These are phyloP conservation scores for Plasmodium cynomolgi DNA, from an alignment of 169 alveolate species.

Conservation along the genomic window DNA sequence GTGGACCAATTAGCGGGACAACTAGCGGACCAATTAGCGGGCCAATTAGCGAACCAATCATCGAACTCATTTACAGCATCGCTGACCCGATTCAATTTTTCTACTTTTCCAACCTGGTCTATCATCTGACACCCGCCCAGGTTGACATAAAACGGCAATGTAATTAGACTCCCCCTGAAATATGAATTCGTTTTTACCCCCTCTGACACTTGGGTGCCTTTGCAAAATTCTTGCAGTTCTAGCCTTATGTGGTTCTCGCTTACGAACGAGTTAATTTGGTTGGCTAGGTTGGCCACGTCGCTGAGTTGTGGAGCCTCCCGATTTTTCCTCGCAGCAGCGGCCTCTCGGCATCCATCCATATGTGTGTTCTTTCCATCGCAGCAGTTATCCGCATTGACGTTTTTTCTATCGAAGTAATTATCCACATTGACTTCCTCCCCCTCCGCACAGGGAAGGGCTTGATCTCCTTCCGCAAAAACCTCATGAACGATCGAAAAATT, in stretches of 20 bases:
- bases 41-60: neutral
- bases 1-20: neutral
- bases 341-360: neutral
- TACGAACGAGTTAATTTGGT: slow-evolving; percentile 1
- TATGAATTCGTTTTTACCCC: neutral
- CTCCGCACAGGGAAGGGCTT: neutral
- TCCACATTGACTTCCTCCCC: neutral
- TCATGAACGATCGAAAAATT: neutral
- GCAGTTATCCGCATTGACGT: neutral
- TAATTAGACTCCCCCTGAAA: slow-evolving; percentile 50
- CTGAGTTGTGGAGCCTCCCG: neutral
- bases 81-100: neutral
- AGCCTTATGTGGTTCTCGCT: slow-evolving; percentile 24
- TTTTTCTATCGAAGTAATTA: neutral
- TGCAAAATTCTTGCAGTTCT: slow-evolving; percentile 47
- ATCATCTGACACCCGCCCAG: neutral
- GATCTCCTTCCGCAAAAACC: neutral
- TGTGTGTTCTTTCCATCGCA: neutral
- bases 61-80: neutral
- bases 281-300: neutral
- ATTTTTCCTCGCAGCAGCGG: neutral
- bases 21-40: neutral
- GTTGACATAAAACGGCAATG: slow-evolving; percentile 44
- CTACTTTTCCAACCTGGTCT: neutral
- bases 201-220: slow-evolving; percentile 12